Evolutionary conservation across 2,329 filamentous ascomycete genomes (phyloP).

Genomic region (Colletotrichum orbiculare): DNA sequence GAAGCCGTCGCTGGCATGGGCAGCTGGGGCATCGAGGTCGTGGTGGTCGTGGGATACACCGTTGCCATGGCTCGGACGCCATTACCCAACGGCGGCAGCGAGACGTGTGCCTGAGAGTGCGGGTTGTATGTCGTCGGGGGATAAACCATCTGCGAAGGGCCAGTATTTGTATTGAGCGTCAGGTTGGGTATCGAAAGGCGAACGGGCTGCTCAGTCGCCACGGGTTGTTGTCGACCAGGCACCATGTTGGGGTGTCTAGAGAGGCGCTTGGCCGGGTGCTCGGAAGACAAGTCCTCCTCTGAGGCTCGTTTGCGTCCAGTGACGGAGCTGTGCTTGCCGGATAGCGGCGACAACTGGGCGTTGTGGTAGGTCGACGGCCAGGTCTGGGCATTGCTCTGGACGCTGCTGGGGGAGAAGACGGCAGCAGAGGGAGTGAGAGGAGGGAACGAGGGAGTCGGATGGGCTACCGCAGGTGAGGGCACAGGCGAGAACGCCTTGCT

Average conservation of each 20-base stretch:
- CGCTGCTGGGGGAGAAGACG: slow-evolving; percentile 54
- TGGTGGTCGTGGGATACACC: slow-evolving; percentile 65
- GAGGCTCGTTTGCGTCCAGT: slow-evolving; percentile 62
- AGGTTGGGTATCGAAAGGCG: slow-evolving; percentile 78
- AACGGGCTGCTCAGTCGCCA: slow-evolving; percentile 44
- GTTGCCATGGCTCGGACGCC: slow-evolving; percentile 80
- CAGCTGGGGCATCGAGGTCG: slow-evolving; percentile 38
- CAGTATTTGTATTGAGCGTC: slow-evolving; percentile 66
- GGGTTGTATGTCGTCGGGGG: slow-evolving; percentile 50
- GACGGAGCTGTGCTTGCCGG: slow-evolving; percentile 52
- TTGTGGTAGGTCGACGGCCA: slow-evolving; percentile 54
- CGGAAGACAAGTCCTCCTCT: slow-evolving; percentile 58
- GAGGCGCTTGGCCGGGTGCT: slow-evolving; percentile 66
- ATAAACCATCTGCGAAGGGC: slow-evolving; percentile 44
- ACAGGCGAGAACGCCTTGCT: slow-evolving; percentile 57
- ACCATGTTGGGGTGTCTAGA: slow-evolving; percentile 44
- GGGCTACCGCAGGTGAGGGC: slow-evolving; percentile 56
- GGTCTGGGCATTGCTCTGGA: slow-evolving; percentile 45
- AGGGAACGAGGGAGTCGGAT: slow-evolving; percentile 43
- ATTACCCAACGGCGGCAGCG: slow-evolving; percentile 71
- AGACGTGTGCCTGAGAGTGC: slow-evolving; percentile 55
- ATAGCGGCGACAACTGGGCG: slow-evolving; percentile 59
- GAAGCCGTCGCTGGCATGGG: slow-evolving; percentile 33
- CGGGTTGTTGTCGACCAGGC: slow-evolving; percentile 23
- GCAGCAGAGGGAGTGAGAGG: slow-evolving; percentile 48